Conservation (phyloP, 306 rosid genomes). For the Cucumis sativus region DNA sequence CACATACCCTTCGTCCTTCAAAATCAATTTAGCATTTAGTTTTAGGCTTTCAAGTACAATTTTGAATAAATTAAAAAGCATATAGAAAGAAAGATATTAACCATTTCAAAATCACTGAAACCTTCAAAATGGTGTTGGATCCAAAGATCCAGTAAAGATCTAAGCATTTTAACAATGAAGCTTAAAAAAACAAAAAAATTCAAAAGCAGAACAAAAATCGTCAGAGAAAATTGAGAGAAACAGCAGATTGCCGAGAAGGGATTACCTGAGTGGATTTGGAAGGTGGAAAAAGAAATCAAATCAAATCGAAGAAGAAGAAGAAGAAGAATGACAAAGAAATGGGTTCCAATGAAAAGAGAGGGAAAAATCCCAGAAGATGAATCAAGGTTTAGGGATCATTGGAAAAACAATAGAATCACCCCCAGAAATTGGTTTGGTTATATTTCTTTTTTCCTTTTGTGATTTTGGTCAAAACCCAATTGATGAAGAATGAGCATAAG, state of each 20-base stretch:
- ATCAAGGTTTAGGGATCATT: slow-evolving; percentile 1
- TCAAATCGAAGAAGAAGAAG: background rate
- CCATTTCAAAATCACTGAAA: background rate
- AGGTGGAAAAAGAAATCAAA: background rate
- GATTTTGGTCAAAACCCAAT: background rate
- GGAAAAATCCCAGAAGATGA: background rate
- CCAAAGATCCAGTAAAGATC: slow-evolving; percentile 5
- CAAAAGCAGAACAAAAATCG: background rate
- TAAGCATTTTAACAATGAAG: background rate
- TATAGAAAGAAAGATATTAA: too few relatives aligned
- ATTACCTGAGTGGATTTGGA: background rate
- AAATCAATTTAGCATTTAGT: too few relatives aligned
- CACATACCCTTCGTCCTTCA: too few relatives aligned
- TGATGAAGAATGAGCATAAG: background rate
- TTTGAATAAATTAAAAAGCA: too few relatives aligned
- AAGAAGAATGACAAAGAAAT: background rate
- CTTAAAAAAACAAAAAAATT: background rate
- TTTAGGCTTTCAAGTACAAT: too few relatives aligned
- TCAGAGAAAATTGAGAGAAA: background rate
- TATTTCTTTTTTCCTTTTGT: background rate
- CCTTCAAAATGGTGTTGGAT: background rate
- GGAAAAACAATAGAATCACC: background rate
- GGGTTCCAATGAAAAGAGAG: background rate
- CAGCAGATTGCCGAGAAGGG: background rate
- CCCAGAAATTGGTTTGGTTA: background rate